Percentiles rank a stretch among this genome's conserved stretches.
phyloP scores from a whole-genome alignment of 768 basidiomycete genomes.

The Rhodocollybia butyracea region DNA sequence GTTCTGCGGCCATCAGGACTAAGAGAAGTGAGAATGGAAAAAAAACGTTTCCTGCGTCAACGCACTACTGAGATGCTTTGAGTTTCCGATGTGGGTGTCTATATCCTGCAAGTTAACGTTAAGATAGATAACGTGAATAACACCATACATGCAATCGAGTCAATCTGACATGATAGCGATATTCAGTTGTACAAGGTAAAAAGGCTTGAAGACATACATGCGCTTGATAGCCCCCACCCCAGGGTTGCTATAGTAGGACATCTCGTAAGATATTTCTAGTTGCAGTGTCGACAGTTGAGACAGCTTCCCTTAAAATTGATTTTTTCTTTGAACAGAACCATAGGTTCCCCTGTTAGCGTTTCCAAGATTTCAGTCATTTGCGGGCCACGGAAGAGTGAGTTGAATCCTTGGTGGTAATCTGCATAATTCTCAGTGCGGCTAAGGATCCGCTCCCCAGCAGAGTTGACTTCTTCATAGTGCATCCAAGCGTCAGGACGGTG shows the following conservation, averaged over 20 bases:
- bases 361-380: constrained; percentile 4
- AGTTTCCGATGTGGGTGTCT: constrained; percentile 11
- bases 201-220: constrained; percentile 8
- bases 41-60: background rate
- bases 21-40: background rate
- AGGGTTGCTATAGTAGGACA: background rate
- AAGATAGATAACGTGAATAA: background rate
- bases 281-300: background rate
- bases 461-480: constrained; percentile 14
- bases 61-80: constrained; percentile 9
- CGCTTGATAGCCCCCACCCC: constrained; percentile 12
- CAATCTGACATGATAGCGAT: background rate
- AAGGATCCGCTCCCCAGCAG: constrained; percentile 4
- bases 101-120: background rate
- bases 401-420: constrained; percentile 12
- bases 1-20: constrained; percentile 13
- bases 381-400: constrained; percentile 8
- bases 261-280: background rate
- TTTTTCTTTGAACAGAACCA: constrained; percentile 17
- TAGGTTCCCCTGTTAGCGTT: constrained; percentile 10
- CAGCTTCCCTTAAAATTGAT: constrained; percentile 14
- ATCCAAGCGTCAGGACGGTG: constrained; percentile 12
- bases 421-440: constrained; percentile 14
- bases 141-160: constrained; percentile 11
- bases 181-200: background rate